These are phyloP conservation scores for Bidens hawaiensis DNA, from an alignment of 140 eudicot genomes.

Conservation along the genomic window DNA sequence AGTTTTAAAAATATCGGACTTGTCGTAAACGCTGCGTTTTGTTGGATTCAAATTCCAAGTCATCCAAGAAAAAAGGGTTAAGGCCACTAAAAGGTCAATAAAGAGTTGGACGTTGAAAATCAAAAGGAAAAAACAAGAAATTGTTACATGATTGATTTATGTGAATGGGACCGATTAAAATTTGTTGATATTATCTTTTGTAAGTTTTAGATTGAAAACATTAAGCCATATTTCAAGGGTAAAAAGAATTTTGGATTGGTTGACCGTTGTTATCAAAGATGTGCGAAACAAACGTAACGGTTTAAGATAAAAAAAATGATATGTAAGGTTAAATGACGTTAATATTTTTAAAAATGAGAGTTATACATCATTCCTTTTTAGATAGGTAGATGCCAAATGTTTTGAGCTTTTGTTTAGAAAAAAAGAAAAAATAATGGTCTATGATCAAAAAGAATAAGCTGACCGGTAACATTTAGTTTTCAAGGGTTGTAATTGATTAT, in stretches of 20 bases:
- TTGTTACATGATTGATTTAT: not conserved
- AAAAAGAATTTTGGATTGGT: conserved; percentile 12
- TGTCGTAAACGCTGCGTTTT: conserved; percentile 39
- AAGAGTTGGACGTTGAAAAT: conserved; percentile 16
- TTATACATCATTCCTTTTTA: too few species aligned
- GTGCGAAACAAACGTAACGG: not conserved
- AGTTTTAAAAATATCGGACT: conserved; percentile 1
- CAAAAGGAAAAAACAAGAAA: not conserved
- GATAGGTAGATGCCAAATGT: too few species aligned
- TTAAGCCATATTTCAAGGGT: conserved; percentile 28
- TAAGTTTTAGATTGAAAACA: conserved; percentile 8
- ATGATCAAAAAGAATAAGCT: too few species aligned
- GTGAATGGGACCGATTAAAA: not conserved
- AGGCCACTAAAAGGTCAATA: conserved; percentile 12
- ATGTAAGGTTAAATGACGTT: not conserved
- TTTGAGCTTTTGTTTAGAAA: too few species aligned
- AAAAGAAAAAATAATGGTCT: too few species aligned
- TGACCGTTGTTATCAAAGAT: conserved; percentile 1
- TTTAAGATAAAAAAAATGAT: too few species aligned
- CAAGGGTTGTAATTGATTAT: not conserved
- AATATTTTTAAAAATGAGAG: too few species aligned
- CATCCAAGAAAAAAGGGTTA: conserved; percentile 16
- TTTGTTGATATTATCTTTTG: not conserved
- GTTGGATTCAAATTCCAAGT: conserved; percentile 19
- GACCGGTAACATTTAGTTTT: too few species aligned